Evolutionary conservation across 2,329 filamentous ascomycete species (phyloP), one percentile per base, ranked within the genome.

Genomic region (Fusarium mundagurra): DNA sequence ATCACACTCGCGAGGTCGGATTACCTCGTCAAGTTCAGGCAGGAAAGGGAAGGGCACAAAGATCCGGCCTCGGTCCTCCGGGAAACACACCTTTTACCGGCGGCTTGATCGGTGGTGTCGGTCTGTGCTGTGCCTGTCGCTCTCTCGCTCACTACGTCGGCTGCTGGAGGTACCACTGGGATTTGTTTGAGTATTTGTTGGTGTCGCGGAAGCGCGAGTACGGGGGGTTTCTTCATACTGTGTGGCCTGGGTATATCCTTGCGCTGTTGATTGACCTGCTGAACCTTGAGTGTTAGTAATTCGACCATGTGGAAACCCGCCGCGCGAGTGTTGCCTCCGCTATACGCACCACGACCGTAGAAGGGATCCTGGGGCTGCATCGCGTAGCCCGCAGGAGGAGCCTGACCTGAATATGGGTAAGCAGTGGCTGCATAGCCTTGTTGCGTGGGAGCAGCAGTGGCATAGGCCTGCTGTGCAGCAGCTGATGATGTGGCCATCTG

Each of bases 341-440:
- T 72, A 83, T 88, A 91, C 87, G 86, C 86, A 89, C 89, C 88
- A 86, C 89, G 89, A 84, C 88, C 88, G 76, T 88, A 89, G 73
- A 87, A 86, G 51, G 88, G 83, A 80, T 90, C 88, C 79, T 84
- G 80, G 69, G 87, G 84, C 77, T 87, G 87, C 74, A 84, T 83
- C 50, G 83, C 78, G 70, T 84, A 84, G 64, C 74, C 74, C 74
- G 76, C 79, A 70, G 77, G 78, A 67, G 84, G 80, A 76, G 81
- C 81, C 76, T 85, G 79, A 77, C 72, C 76, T 75, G 80, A 77
- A 67, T 84, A 82, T 57, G 79, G 79, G 57, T 82, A 83, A 39
- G 79, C 69, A 58, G 79, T 63, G 39, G 80, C 76, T 36, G 82
- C 76, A 67, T 83, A 85, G 51, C 76, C 77, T 29, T 78, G 69